phyloP scores from a whole-genome alignment of 208 protist species.

The Crithidia thermophila region DNA sequence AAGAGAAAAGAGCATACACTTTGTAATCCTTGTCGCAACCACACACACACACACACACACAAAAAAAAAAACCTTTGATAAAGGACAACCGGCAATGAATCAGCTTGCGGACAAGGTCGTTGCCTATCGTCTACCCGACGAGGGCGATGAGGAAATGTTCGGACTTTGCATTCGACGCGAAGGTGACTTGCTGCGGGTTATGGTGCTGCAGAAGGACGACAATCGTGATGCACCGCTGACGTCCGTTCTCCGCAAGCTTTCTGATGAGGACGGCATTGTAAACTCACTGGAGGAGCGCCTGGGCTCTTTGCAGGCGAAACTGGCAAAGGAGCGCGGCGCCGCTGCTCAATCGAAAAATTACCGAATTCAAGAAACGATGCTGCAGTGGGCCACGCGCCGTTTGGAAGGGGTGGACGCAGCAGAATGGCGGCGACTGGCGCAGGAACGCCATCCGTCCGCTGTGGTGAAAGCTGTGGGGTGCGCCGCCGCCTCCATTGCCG shows the following conservation, averaged over 20 bases:
- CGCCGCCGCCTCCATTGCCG: constrained; percentile 23
- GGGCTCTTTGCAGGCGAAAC: constrained; percentile 4
- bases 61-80: neutral
- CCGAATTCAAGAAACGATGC: constrained; percentile 21
- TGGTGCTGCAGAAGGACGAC: constrained; percentile 21
- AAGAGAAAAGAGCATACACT: neutral
- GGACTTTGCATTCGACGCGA: constrained; percentile 27
- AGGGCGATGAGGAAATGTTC: constrained; percentile 20
- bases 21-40: neutral
- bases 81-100: too few species aligned
- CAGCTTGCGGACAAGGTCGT: constrained; percentile 25
- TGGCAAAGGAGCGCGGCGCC: constrained; percentile 7
- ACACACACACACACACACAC: neutral
- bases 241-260: constrained; percentile 20
- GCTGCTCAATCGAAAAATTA: constrained; percentile 1
- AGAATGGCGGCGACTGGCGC: constrained; percentile 23
- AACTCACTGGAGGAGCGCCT: constrained; percentile 22
- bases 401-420: constrained; percentile 18
- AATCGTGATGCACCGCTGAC: constrained; percentile 9
- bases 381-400: constrained; percentile 21
- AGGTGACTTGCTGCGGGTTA: constrained; percentile 25
- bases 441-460: constrained; percentile 14
- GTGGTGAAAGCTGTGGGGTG: constrained; percentile 19
- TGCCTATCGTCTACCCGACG: constrained; percentile 24
- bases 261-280: constrained; percentile 23